Evolutionary conservation across 768 basidiomycete species (phyloP).

Genomic region (Tubosaeta sp.): DNA sequence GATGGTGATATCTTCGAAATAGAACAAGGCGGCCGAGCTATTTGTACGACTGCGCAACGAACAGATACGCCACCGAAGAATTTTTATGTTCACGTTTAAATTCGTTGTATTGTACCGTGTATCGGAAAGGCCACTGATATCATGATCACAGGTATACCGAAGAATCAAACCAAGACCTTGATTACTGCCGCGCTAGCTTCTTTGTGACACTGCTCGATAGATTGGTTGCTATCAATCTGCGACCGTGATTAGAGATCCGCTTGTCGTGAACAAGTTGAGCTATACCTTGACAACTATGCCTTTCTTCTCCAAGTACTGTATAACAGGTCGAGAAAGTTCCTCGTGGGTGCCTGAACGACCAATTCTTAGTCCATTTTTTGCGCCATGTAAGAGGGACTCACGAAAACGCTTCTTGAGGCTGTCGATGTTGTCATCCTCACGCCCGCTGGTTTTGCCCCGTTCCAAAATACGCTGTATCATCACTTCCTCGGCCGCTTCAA

Average conservation of each 20-base stretch:
- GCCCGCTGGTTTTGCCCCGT: constrained; percentile 88
- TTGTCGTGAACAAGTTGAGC: neutral
- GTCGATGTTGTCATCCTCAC: constrained; percentile 92
- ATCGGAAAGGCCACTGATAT: neutral
- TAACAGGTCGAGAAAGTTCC: constrained; percentile 89
- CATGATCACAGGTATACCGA: constrained; percentile 2
- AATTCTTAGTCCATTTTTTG: neutral
- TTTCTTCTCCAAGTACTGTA: constrained; percentile 66
- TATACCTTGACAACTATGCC: constrained; percentile 76
- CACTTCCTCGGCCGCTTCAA: constrained; percentile 80
- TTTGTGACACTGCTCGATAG: constrained; percentile 69
- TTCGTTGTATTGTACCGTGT: neutral
- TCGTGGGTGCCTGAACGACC: constrained; percentile 66
- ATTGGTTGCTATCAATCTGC: constrained; percentile 65
- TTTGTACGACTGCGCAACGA: constrained; percentile 41
- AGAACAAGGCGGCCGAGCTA: constrained; percentile 53
- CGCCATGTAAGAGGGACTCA: constrained; percentile 33
- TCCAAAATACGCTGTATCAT: constrained; percentile 84
- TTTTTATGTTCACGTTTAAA: constrained; percentile 48
- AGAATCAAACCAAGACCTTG: constrained; percentile 37
- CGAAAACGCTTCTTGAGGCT: constrained; percentile 97
- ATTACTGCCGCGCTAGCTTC: constrained; percentile 53
- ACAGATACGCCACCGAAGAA: constrained; percentile 26
- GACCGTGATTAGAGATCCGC: neutral
- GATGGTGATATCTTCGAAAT: constrained; percentile 75